phyloP scores from a whole-genome alignment of 140 eudicot species.

The Oenanthe javanica region DNA sequence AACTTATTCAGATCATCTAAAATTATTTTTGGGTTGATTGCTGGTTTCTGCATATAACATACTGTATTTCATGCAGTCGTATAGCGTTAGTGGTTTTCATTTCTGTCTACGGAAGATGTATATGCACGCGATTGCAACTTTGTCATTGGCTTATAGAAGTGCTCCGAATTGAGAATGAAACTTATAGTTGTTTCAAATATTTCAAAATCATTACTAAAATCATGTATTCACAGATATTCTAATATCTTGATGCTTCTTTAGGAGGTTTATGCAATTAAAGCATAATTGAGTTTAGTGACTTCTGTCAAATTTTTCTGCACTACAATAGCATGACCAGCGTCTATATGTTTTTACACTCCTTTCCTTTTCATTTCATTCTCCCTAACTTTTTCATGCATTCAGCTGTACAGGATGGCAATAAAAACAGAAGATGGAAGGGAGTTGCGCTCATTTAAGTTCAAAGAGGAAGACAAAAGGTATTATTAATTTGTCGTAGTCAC shows the following conservation, averaged over 20 bases:
- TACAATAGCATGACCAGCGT: too few relatives aligned
- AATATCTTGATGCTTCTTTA: not conserved
- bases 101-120: not conserved
- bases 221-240: not conserved
- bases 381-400: constrained; percentile 26
- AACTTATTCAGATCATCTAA: not conserved
- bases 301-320: not conserved
- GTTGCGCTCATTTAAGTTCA: constrained; percentile 65
- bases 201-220: not conserved
- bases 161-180: not conserved
- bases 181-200: not conserved
- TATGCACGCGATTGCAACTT: not conserved
- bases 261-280: not conserved
- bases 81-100: not conserved
- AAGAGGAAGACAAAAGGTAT: constrained; percentile 82
- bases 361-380: constrained; percentile 1
- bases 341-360: not conserved
- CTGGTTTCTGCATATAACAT: not conserved
- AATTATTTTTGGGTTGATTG: not conserved
- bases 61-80: not conserved
- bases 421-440: constrained; percentile 72
- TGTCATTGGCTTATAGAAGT: not conserved
- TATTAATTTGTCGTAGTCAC: constrained; percentile 10
- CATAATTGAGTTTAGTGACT: not conserved
- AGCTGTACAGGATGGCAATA: constrained; percentile 65